Conservation (phyloP, 2,329 filamentous ascomycete genomes). For the Sporothrix humicola region DNA sequence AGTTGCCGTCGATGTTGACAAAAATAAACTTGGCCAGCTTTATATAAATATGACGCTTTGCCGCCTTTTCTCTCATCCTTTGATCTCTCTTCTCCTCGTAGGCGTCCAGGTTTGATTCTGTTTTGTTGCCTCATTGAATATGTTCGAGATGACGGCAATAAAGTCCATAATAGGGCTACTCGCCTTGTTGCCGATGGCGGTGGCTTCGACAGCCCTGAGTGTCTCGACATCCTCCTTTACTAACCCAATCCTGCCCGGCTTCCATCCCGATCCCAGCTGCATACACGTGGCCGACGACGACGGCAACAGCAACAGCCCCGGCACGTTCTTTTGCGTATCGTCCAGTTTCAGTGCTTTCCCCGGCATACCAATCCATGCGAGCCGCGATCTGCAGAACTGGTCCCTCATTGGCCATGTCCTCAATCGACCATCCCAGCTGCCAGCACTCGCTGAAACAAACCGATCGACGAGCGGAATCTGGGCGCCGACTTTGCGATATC, state of each 20-base stretch:
- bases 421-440: slow-evolving; percentile 46
- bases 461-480: slow-evolving; percentile 46
- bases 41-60: not conserved
- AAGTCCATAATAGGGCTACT: not conserved
- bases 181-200: not conserved
- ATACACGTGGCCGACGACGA: slow-evolving; percentile 48
- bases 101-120: not conserved
- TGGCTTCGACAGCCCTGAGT: not conserved
- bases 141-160: not conserved
- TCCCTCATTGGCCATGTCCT: slow-evolving; percentile 48
- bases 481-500: slow-evolving; percentile 44
- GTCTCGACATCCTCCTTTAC: slow-evolving; percentile 37
- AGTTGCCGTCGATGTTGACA: not conserved
- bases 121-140: no score
- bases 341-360: slow-evolving; percentile 54
- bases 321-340: slow-evolving; percentile 52
- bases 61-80: not conserved
- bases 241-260: slow-evolving; percentile 53
- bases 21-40: not conserved
- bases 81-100: not conserved
- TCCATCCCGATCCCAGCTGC: slow-evolving; percentile 52
- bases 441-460: slow-evolving; percentile 43
- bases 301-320: slow-evolving; percentile 42
- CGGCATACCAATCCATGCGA: slow-evolving; percentile 53
- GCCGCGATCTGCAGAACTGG: slow-evolving; percentile 52